Percentiles rank a stretch among this genome's conserved stretches.
phyloP scores from a whole-genome alignment of 2,329 filamentous ascomycete species.

The Ophiocordyceps polyrhachis-furcata region DNA sequence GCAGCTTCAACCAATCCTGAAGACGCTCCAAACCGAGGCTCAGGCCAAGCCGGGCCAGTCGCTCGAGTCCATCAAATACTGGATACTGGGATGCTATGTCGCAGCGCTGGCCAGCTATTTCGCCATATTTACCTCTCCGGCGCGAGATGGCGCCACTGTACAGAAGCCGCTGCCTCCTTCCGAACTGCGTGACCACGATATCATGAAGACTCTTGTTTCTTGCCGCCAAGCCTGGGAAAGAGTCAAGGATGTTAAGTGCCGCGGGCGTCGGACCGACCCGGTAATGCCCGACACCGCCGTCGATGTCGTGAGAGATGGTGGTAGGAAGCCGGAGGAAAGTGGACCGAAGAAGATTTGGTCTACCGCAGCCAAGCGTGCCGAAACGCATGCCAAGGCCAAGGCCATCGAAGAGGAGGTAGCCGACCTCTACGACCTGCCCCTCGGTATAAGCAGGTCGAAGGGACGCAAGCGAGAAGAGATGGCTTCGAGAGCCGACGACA shows the following conservation, averaged over 20 bases:
- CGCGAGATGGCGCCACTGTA: constrained; percentile 34
- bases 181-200: constrained; percentile 73
- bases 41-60: constrained; percentile 31
- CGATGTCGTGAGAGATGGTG: not conserved
- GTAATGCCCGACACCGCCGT: not conserved
- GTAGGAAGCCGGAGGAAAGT: constrained; percentile 1
- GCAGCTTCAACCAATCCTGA: constrained; percentile 48
- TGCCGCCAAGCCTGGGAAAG: constrained; percentile 67
- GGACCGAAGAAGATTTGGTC: constrained; percentile 17
- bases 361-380: constrained; percentile 19
- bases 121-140: constrained; percentile 69
- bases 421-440: constrained; percentile 44
- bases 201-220: constrained; percentile 71
- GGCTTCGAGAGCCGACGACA: constrained; percentile 32
- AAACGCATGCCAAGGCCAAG: constrained; percentile 29
- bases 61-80: constrained; percentile 52
- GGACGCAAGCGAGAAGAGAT: constrained; percentile 11
- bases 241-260: constrained; percentile 44
- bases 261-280: constrained; percentile 18
- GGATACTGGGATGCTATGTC: constrained; percentile 70
- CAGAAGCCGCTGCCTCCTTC: constrained; percentile 48
- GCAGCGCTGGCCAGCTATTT: constrained; percentile 87
- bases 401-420: constrained; percentile 52
- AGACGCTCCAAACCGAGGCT: constrained; percentile 37
- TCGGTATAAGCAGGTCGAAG: constrained; percentile 28